Base-by-base conservation (phyloP, 2,329 filamentous ascomycete genomes). In the Byssothecium circinans region DNA sequence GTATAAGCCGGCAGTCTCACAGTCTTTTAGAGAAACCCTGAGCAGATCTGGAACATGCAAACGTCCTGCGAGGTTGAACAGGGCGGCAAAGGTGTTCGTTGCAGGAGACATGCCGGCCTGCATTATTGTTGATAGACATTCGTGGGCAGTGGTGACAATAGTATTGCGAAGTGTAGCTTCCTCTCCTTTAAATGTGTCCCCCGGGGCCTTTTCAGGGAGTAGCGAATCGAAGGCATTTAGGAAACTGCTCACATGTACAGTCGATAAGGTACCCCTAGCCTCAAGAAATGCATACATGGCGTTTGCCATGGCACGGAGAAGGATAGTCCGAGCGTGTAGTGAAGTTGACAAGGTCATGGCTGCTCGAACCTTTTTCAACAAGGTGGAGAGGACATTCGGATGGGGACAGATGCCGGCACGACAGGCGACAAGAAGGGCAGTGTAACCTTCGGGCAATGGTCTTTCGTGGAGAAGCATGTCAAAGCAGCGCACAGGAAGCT, bases 351-450 rank as follows among this genome's bases (percentile, higher is more conserved):
- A 39, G 14, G 25, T 36, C 43, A 64, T 61, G 35, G 56, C 57
- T 18, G 62, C 56, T 2, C 53, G 56, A 23, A 77, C 50, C 30
- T 60, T 61, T 18, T 57, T 57, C 8, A 76, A 43, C 2, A 76
- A 43, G 8, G 52, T 53, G 8, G 67, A 70, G 4, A 74, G 57
- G 22, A 59, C 57, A 10, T 56, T 54, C 1, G 61, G 59, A 29
- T 61, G 69, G 22, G 73, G 46, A 1, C 54, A 43, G 11, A 66
- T 62, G 2, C 77, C 77, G 22, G 73, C 68, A 18, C 76, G 74
- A 50, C 76, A 80, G 5, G 75, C 74, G 44, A 80, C 62, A 20
- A 77, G 68, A 50, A 75, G 78, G 4, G 75, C 66, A 2, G 74
- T 71, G 52, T 78, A 80, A 2, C 67, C 72, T 58, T 81, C 78